Evolutionary conservation across 2,329 filamentous ascomycete species (phyloP), one percentile per base, ranked within the genome.

Genomic region (Tympanopsis confertula): DNA sequence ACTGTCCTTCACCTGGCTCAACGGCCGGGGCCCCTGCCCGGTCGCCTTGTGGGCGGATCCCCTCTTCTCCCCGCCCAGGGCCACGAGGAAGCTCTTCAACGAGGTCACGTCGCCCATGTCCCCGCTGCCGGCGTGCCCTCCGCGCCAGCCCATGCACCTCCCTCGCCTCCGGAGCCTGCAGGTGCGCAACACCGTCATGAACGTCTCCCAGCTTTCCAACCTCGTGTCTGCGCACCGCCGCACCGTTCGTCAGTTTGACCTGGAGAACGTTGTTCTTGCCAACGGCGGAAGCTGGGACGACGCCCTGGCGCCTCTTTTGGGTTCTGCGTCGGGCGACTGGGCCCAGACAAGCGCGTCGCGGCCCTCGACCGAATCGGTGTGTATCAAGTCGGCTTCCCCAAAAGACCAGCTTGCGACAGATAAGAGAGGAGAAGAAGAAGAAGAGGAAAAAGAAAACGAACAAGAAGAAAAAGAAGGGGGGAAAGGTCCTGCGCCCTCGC

Each of bases 1-100:
- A 54, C 68, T 94, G 40, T 70, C 71, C 40, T 93, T 94, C 58
- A 71, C 74, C 40, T 94, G 87, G 86, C 65, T 79, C 43, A 82
- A 83, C 28, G 61, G 62, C 33, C 78, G 78, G 52, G 84, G 86
- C 0, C 82, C 82, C 2, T 85, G 81, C 39, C 86, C 86, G 1
- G 56, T 91, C 15, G 76, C 78, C 0, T 65, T 88, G 4, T 67
- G 77, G 13, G 68, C 65, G n/a, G 82, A 88, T 49, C 75, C 80
- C 13, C 66, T 85, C n/a, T 78, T 82, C 50, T 66, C 72, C 18
- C 66, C 73, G 20, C 63, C 71, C 13, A 64, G 67, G 35, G 58
- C 58, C 39, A 60, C 61, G 32, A 66, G 61, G 52, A 80, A 78
- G 56, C 64, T 79, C 5, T 79, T 79, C 56, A 67, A 73, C 41